Percentiles rank a stretch among this genome's conserved stretches.
Evolutionary conservation across 2,329 filamentous ascomycete genomes (phyloP).

Genomic region (Aspergillus spinulosporus): DNA sequence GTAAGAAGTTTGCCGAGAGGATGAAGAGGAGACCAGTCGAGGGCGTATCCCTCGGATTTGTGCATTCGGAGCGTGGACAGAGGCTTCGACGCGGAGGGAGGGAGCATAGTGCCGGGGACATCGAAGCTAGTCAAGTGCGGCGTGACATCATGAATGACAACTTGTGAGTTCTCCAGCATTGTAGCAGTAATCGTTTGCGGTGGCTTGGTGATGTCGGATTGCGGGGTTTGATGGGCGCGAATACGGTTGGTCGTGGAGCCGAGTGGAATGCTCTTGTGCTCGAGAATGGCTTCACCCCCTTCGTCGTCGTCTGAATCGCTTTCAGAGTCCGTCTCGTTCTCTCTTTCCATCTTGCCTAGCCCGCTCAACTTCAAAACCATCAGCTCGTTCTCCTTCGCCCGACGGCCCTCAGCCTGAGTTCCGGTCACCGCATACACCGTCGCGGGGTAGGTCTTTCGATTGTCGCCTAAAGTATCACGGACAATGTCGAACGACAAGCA

Average conservation of each 20-base stretch:
- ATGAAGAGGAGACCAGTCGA: conserved; percentile 91
- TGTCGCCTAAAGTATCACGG: conserved; percentile 79
- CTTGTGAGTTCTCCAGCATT: conserved; percentile 85
- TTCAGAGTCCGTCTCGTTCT: conserved; percentile 67
- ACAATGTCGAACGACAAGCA: conserved; percentile 95
- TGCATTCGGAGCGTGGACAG: conserved; percentile 85
- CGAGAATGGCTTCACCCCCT: conserved; percentile 82
- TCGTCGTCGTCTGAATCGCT: conserved; percentile 71
- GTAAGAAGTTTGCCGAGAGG: conserved; percentile 83
- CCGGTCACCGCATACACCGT: conserved; percentile 94
- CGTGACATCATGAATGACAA: conserved; percentile 92
- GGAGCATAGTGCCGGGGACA: conserved; percentile 76
- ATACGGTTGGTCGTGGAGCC: conserved; percentile 90
- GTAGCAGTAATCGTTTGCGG: conserved; percentile 82
- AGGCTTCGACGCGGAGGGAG: conserved; percentile 83
- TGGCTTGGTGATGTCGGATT: conserved; percentile 65
- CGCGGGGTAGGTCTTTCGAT: conserved; percentile 88
- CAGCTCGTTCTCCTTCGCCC: conserved; percentile 83
- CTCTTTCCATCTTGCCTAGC: conserved; percentile 79
- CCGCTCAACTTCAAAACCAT: conserved; percentile 97
- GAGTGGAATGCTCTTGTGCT: conserved; percentile 85
- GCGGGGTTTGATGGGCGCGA: conserved; percentile 76
- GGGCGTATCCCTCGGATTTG: conserved; percentile 88
- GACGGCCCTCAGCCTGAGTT: conserved; percentile 78
- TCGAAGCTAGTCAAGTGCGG: conserved; percentile 88